Evolutionary conservation across 2,329 filamentous ascomycete genomes (phyloP), one percentile per base, ranked within the genome.

Genomic region (Colletotrichum euphorbiae): DNA sequence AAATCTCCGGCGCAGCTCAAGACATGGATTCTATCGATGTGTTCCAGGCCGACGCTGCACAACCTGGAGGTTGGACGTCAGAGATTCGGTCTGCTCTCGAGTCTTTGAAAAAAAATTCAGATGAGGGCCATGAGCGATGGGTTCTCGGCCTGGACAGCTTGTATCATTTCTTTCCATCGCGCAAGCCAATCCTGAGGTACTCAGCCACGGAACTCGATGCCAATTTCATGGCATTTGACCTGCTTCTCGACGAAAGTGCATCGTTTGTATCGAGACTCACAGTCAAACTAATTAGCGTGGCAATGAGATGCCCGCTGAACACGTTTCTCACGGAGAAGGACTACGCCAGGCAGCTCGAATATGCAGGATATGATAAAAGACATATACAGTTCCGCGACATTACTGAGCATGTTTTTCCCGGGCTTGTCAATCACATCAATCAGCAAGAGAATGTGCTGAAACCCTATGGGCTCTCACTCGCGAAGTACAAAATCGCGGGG

Each of bases 91-190:
- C 71, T 1, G 73, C 77, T 2, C 72, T 80, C 8, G 64, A 73
- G 9, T 72, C 72, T 2, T 31, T 80, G 15, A 31, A 15, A 36
- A 24, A 12, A 4, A 69, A 9, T 6, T 7, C 70, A 0, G 72
- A 75, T 38, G 71, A 3, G 4, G 19, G 38, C 4, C 62, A 61
- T 0, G 75, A 85, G 56, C 72, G 74, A n/a, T 88, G 85, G 85
- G 76, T 89, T 0, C 77, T 89, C 1, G 86, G 82, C 0, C 78
- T 89, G 1, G 87, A 89, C 72, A 85, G 85, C 2, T 73, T 87
- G 5, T 89, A 89, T 62, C 85, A 89, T 72, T 89, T 88, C 72
- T 78, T 77, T 0, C 87, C 86, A 0, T 87, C 85, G 0, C 77
- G 86, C 13, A 78, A 75, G 61, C 80, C 82, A 0, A 72, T 87